Conservation (phyloP, 148 eudicot genomes). For the Cornus suecica region DNA sequence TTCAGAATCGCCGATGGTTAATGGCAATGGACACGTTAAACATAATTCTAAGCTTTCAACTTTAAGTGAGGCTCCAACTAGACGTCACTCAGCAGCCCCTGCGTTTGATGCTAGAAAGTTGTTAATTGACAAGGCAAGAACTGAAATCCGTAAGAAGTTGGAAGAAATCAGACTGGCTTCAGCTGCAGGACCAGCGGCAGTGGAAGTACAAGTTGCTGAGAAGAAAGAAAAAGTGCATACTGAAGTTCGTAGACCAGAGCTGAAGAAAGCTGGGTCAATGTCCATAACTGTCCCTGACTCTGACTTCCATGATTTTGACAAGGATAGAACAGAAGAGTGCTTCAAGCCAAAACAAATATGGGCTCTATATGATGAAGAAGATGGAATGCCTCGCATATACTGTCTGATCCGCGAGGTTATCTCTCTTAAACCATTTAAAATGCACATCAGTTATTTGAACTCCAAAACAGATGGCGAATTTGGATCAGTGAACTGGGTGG, state of each 20-base stretch:
- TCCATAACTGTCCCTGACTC: conserved; percentile 89
- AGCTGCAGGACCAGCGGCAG: conserved; percentile 16
- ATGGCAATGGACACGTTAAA: conserved; percentile 39
- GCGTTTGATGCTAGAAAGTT: conserved; percentile 62
- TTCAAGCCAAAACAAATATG: conserved; percentile 96
- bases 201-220: conserved; percentile 5
- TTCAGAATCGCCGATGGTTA: conserved; percentile 30
- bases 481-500: conserved; percentile 77
- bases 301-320: conserved; percentile 96
- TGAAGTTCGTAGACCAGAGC: conserved; percentile 39
- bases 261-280: conserved; percentile 51
- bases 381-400: conserved; percentile 97
- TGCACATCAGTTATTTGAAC: conserved; percentile 78
- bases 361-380: conserved; percentile 99
- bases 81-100: conserved; percentile 42
- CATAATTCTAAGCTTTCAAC: conserved; percentile 26
- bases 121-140: conserved; percentile 73
- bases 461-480: conserved; percentile 90
- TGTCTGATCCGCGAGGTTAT: conserved; percentile 85
- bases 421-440: conserved; percentile 76
- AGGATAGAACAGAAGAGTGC: conserved; percentile 87
- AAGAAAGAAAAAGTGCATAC: conserved; percentile 24
- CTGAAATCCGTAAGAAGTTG: conserved; percentile 51
- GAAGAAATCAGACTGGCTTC: conserved; percentile 49
- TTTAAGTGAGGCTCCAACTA: conserved; percentile 29